phyloP scores from a whole-genome alignment of 2,329 filamentous ascomycete genomes.

The Pseudonectria buxi region DNA sequence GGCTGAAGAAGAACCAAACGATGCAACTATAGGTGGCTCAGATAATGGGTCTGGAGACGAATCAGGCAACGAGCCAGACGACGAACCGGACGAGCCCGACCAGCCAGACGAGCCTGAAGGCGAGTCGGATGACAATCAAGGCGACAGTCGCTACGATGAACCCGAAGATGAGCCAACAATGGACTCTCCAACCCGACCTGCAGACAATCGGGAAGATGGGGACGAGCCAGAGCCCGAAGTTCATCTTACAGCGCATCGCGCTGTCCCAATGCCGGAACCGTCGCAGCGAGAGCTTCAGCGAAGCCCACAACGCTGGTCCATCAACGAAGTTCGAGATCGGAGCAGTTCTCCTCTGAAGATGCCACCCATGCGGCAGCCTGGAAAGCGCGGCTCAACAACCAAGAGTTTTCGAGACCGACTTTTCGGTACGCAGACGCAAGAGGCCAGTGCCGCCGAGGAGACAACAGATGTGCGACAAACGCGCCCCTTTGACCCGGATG shows the following conservation, averaged over 20 bases:
- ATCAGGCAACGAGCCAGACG: neutral
- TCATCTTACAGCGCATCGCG: conserved; percentile 1
- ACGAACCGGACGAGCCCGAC: neutral
- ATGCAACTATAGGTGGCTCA: too few relatives aligned
- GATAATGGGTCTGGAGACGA: neutral
- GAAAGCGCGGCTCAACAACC: conserved; percentile 1
- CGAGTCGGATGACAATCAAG: neutral
- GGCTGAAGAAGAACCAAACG: too few relatives aligned
- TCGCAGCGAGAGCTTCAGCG: conserved; percentile 54
- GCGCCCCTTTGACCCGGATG: conserved; percentile 30
- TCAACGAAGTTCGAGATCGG: too few relatives aligned
- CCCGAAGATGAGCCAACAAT: neutral
- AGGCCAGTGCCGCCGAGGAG: neutral
- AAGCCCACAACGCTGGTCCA: conserved; percentile 43
- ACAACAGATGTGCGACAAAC: conserved; percentile 3
- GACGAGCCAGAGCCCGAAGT: conserved; percentile 53
- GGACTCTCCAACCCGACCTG: too few relatives aligned
- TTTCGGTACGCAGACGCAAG: too few relatives aligned
- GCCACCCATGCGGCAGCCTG: conserved; percentile 24
- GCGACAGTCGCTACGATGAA: neutral
- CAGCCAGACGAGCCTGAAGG: neutral
- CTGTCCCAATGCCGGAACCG: conserved; percentile 47
- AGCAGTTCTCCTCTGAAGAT: conserved; percentile 42
- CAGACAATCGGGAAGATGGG: too few relatives aligned
- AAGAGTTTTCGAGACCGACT: too few relatives aligned